phyloP scores from a whole-genome alignment of 768 basidiomycete species.

The Amanita inopinata region DNA sequence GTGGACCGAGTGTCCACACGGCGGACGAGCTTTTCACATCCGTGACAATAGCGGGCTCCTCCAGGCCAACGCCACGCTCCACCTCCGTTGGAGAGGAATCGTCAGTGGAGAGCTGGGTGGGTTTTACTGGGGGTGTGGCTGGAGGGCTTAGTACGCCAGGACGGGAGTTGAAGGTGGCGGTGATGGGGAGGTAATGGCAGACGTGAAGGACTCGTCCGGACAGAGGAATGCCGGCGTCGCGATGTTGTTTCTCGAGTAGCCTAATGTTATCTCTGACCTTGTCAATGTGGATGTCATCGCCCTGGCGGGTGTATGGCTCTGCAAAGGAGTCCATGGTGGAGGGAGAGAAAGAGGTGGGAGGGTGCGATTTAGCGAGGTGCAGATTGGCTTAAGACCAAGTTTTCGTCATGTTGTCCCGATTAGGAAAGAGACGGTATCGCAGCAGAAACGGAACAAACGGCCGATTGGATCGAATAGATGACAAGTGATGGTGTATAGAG shows the following conservation, averaged over 20 bases:
- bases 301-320: slow-evolving; percentile 57
- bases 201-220: slow-evolving; percentile 89
- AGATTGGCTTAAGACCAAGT: not conserved
- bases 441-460: not conserved
- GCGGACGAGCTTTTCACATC: slow-evolving; percentile 12
- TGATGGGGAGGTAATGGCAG: slow-evolving; percentile 81
- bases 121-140: slow-evolving; percentile 59
- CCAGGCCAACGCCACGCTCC: too few relatives aligned
- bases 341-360: slow-evolving; percentile 9
- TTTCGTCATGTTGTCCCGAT: slow-evolving; percentile 5
- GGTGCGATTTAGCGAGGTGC: not conserved
- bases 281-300: slow-evolving; percentile 58
- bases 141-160: slow-evolving; percentile 62
- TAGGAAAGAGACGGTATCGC: not conserved
- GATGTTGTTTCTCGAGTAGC: slow-evolving; percentile 64
- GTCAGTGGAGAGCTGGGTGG: slow-evolving; percentile 15
- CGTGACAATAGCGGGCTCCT: slow-evolving; percentile 15
- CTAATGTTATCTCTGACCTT: slow-evolving; percentile 67
- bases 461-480: not conserved
- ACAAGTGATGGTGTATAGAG: not conserved
- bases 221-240: slow-evolving; percentile 58
- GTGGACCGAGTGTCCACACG: slow-evolving; percentile 66
- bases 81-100: too few relatives aligned
- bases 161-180: slow-evolving; percentile 45
- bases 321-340: slow-evolving; percentile 58